These are phyloP conservation scores for Trapa incisa DNA, from an alignment of 345 rosid genomes.

Conservation along the genomic window DNA sequence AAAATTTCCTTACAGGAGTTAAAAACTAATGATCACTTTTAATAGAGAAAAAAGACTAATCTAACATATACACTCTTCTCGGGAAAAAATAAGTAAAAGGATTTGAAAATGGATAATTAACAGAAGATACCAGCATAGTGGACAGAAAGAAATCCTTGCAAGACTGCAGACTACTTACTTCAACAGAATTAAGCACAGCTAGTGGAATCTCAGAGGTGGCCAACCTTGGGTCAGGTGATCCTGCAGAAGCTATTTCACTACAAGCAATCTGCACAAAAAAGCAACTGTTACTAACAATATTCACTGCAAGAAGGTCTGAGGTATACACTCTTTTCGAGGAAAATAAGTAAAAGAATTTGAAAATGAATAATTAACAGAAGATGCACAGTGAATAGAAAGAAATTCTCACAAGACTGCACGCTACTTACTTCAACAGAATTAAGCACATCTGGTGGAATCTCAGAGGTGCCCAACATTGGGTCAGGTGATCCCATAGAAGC, in stretches of 20 bases:
- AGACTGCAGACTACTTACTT: not conserved
- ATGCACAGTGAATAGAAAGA: not conserved
- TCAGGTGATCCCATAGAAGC: slow-evolving; percentile 6
- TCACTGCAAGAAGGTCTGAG: not conserved
- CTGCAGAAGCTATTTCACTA: slow-evolving; percentile 5
- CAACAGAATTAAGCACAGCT: not conserved
- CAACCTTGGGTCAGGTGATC: not conserved
- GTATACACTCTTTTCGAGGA: not conserved
- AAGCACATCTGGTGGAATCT: not conserved
- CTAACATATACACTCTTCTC: not conserved
- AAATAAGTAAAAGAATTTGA: not conserved
- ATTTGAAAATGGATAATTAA: not conserved
- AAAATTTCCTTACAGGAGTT: too few species aligned
- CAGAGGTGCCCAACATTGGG: not conserved
- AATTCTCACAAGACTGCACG: not conserved
- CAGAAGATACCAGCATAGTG: not conserved
- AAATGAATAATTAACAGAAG: not conserved
- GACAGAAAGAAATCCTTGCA: not conserved
- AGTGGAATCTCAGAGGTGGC: not conserved
- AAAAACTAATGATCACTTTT: too few species aligned
- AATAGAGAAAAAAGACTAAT: too few species aligned
- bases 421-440: not conserved
- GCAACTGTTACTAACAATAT: not conserved
- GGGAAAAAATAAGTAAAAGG: not conserved
- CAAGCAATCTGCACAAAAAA: slow-evolving; percentile 1